Conservation (phyloP, 305 asterid species). For the Solanum hybrid region DNA sequence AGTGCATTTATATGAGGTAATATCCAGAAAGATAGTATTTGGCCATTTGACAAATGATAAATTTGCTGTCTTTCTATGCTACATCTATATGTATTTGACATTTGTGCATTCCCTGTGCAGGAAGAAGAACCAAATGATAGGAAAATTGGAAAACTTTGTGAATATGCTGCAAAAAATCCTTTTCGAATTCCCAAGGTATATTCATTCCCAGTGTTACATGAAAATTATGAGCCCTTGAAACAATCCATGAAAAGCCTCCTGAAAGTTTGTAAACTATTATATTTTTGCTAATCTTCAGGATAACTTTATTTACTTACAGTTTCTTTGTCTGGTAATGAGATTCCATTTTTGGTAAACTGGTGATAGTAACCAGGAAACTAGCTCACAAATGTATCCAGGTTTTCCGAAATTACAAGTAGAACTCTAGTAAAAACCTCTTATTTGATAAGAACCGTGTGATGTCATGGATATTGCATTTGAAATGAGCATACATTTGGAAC, state of each 20-base stretch:
- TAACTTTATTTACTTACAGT: background rate
- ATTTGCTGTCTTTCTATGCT: background rate
- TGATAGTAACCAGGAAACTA: background rate
- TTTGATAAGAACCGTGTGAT: background rate
- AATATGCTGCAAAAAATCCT: slow-evolving; percentile 90
- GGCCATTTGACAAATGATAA: background rate
- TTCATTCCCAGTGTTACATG: background rate
- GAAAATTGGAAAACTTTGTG: slow-evolving; percentile 90
- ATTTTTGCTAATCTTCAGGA: background rate
- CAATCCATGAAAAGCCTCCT: background rate
- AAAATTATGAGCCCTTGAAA: background rate
- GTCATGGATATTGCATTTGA: background rate
- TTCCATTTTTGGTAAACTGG: background rate
- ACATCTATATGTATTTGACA: background rate
- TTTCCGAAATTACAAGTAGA: background rate
- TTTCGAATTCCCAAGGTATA: slow-evolving; percentile 94
- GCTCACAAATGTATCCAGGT: background rate
- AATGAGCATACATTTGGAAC: background rate
- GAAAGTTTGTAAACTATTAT: background rate
- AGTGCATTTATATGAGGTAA: background rate
- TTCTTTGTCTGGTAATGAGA: background rate
- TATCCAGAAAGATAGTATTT: background rate
- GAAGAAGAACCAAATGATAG: slow-evolving; percentile 93
- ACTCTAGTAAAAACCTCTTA: background rate
- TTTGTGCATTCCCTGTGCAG: slow-evolving; percentile 17